Evolutionary conservation across 2,329 filamentous ascomycete genomes (phyloP).

Genomic region (Nemania abortiva): DNA sequence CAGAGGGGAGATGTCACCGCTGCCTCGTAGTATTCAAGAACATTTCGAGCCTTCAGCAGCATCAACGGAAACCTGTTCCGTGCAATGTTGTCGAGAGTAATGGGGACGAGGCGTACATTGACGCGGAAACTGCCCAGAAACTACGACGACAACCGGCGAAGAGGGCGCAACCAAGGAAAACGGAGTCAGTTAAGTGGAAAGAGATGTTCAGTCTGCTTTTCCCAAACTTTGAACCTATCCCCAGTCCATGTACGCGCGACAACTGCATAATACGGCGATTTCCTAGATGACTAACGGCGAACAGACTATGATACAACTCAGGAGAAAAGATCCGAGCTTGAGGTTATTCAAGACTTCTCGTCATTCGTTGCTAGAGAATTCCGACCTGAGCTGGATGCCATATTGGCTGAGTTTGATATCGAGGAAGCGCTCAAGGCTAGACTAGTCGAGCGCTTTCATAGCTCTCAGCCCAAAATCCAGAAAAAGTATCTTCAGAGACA

Average conservation of each 20-base stretch:
- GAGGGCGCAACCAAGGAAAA: background rate
- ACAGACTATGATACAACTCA: conserved; percentile 1
- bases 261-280: background rate
- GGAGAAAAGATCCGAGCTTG: conserved; percentile 5
- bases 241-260: conserved; percentile 4
- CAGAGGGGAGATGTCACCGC: conserved; percentile 13
- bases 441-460: conserved; percentile 5
- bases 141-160: background rate
- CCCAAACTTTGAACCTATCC: background rate
- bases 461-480: conserved; percentile 2
- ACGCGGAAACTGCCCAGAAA: background rate
- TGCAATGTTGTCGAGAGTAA: background rate
- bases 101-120: background rate
- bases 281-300: background rate
- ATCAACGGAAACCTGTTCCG: conserved; percentile 1
- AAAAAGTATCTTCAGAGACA: conserved; percentile 9
- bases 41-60: conserved; percentile 2
- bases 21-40: background rate
- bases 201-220: conserved; percentile 12
- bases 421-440: conserved; percentile 7
- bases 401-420: background rate
- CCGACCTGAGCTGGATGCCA: background rate
- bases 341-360: conserved; percentile 15
- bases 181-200: conserved; percentile 10
- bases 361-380: conserved; percentile 8